Base-by-base conservation (phyloP, 441 rosid genomes). In the Viola pubescens region DNA sequence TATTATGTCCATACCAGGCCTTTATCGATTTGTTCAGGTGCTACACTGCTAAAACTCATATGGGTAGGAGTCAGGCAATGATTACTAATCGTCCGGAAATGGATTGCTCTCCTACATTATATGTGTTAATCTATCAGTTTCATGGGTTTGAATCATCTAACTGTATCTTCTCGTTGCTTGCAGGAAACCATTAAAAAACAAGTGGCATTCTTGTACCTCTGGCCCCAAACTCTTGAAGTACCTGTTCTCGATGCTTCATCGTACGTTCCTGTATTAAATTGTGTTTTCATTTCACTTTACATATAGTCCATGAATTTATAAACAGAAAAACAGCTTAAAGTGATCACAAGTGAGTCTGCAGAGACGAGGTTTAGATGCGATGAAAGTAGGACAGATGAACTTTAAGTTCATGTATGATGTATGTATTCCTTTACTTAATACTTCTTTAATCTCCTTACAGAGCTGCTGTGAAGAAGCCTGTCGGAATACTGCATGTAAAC, bases 1-100 rank as follows among this genome's bases (percentile, higher is more conserved):
- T 76, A 60, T 89, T 61, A 92, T 92, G 97, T 85, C 98, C 44
- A 85, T 92, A 65, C 97, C 97, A 0, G 95, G 94, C 62, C 83
- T 88, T 61, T 87, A 89, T 79, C 81, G 74, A 64, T 82, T 76
- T 68, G 79, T 89, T 83, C 98, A 92, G 98, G 98, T 87, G 81
- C 78, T 79, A 40, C 64, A 69, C 77, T 73, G 77, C 70, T 75
- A 64, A 74, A 69, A 75, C 68, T 77, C 67, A 47, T 54, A 48
- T 74, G 52, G 12, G 12, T 14, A 46, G 50, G 49, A 9, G 48
- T n/a, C 7, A 48, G 48, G 67, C 52, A 13, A 11, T 19, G 47
- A 55, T 55, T 14, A 26, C 34, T 19, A 1, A 34, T 47, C 16
- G 8, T n/a, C 44, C 41, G 34, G 41, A 40, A 49, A 44, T 50